These are phyloP conservation scores for Beauveria sp. DNA, from an alignment of 2,329 filamentous ascomycete genomes.

Conservation along the genomic window DNA sequence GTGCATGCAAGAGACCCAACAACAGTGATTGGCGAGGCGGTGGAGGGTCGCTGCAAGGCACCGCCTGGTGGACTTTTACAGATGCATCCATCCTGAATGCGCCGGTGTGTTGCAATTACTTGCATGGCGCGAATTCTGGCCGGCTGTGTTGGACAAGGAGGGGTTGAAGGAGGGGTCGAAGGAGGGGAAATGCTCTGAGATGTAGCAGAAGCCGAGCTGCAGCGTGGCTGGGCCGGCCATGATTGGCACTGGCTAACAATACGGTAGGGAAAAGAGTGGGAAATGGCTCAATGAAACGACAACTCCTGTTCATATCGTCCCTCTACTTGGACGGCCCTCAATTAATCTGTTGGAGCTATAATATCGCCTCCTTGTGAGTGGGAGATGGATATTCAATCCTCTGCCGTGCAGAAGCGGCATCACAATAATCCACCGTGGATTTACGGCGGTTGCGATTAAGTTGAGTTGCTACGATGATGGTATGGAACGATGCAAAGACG, in stretches of 20 bases:
- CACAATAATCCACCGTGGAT: not conserved
- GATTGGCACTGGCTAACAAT: not conserved
- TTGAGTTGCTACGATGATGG: not conserved
- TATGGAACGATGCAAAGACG: not conserved
- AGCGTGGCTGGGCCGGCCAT: not conserved
- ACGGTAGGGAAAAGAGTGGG: not conserved
- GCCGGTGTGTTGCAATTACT: not conserved
- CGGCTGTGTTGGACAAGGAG: not conserved
- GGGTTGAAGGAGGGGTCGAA: not conserved
- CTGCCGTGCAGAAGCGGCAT: not conserved
- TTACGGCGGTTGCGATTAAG: not conserved
- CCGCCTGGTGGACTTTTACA: not conserved
- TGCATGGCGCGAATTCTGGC: not conserved
- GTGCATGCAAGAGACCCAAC: slow-evolving; percentile 2
- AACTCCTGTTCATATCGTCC: not conserved
- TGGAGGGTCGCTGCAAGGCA: not conserved
- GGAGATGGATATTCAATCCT: not conserved
- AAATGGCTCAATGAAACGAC: not conserved
- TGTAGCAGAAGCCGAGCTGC: not conserved
- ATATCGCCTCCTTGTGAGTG: too few relatives aligned
- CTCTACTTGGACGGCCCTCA: not conserved
- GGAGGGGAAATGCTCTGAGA: not conserved
- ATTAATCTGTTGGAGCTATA: too few relatives aligned
- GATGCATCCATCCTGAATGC: not conserved
- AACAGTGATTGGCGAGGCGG: not conserved